Evolutionary conservation across 257 asterid genomes (phyloP), one percentile per base, ranked within the genome.

Genomic region (Lantana camara): DNA sequence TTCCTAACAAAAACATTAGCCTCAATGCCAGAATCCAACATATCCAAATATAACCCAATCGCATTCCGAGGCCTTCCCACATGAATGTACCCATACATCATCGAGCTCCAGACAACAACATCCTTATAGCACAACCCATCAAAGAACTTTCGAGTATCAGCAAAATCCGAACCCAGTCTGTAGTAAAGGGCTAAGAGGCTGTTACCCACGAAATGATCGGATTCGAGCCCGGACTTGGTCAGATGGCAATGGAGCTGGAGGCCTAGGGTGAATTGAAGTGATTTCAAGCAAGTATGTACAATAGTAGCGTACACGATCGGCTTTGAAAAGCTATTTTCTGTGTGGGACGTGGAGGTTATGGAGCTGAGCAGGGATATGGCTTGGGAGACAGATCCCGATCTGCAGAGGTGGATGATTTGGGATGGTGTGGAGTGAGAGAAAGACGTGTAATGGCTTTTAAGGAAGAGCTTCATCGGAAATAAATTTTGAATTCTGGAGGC

Each of bases 81-180:
- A 2, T 86, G 85, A 62, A 87, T 70, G 75, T 87, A 87, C 11
- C 94, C 96, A 1, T 96, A 90, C n/a, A 90, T 81, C 78, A 87
- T 87, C 13, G 95, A 87, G 49, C 92, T 85, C 96, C 97, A 93
- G 1, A 96, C 81, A 13, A 90, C 94, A 1, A 82, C 95, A 55
- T 93, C 97, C 75, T 88, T n/a, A n/a, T n/a, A n/a, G n/a, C n/a
- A n/a, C n/a, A n/a, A n/a, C n/a, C n/a, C n/a, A n/a, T n/a, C n/a
- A 54, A 89, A 89, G 58, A 80, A 63, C 29, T 71, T 82, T 9
- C 71, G 66, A 1, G 88, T 77, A 24, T 86, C 83, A n/a, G 60
- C 8, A 41, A 86, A 71, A 60, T 77, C 50, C 0, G 73, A 49
- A 16, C 84, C 72, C 24, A 79, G 57, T 56, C 84, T 89, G 74